Conservation (phyloP, 352 stramenopile genomes). For the Aphanomyces astaci region DNA sequence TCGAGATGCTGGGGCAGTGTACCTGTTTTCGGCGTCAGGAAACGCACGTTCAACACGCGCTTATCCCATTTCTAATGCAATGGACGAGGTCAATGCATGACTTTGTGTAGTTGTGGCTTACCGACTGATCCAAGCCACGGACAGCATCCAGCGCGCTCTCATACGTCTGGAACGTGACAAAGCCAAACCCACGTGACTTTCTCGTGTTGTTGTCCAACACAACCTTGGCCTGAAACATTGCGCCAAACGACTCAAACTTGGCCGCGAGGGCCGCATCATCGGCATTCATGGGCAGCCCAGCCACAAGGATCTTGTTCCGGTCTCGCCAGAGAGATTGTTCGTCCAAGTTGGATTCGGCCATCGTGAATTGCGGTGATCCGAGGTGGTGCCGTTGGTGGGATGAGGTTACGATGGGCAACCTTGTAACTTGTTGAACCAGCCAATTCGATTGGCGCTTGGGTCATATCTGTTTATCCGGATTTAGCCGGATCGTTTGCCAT, state of each 20-base stretch:
- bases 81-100: no score
- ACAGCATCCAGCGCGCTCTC: constrained; percentile 70
- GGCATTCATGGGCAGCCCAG: constrained; percentile 47
- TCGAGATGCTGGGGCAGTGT: no score
- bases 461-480: neutral
- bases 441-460: constrained; percentile 1
- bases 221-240: constrained; percentile 83
- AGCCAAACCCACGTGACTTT: constrained; percentile 67
- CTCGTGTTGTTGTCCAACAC: constrained; percentile 64
- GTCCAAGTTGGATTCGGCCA: constrained; percentile 1
- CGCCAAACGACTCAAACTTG: constrained; percentile 66
- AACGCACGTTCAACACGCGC: constrained; percentile 72
- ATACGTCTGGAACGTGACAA: constrained; percentile 77
- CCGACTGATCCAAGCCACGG: constrained; percentile 59
- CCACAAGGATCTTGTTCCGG: constrained; percentile 84
- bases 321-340: constrained; percentile 55
- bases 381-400: no score
- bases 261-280: constrained; percentile 61
- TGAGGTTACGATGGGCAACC: neutral
- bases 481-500: neutral
- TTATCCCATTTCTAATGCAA: constrained; percentile 68
- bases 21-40: constrained; percentile 61
- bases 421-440: neutral
- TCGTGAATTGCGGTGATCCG: neutral
- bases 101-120: constrained; percentile 14